Percentiles rank a stretch among this genome's conserved stretches.
phyloP scores from a whole-genome alignment of 768 basidiomycete species.

The Tulasnella sp. region DNA sequence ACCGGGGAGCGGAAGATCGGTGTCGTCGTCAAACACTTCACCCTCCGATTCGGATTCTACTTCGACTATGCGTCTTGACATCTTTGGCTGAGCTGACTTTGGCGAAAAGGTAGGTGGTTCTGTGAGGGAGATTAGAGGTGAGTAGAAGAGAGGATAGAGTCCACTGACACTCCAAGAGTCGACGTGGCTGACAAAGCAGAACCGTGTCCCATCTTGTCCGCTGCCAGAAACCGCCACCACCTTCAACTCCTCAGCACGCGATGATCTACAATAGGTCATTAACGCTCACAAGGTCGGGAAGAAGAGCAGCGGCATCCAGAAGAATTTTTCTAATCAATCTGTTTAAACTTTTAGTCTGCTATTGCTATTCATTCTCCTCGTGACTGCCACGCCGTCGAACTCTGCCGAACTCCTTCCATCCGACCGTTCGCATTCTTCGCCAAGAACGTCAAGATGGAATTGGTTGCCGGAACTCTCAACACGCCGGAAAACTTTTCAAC shows the following conservation, averaged over 20 bases:
- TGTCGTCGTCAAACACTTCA: conserved; percentile 79
- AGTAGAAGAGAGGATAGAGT: not conserved
- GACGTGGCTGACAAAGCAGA: conserved; percentile 5
- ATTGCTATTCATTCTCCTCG: not conserved
- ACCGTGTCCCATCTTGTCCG: not conserved
- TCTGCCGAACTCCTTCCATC: not conserved
- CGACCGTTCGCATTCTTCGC: not conserved
- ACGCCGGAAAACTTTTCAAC: not conserved
- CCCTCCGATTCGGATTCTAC: conserved; percentile 51
- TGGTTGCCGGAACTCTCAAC: not conserved
- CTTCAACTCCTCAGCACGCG: not conserved
- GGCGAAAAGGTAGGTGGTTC: conserved; percentile 3
- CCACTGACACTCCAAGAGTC: conserved; percentile 7
- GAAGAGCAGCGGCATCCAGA: not conserved
- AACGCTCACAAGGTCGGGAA: not conserved
- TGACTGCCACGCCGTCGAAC: not conserved
- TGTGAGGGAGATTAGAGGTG: not conserved
- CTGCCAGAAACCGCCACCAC: conserved; percentile 10
- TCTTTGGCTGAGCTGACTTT: conserved; percentile 5
- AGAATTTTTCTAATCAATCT: not conserved
- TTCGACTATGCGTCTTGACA: conserved; percentile 42
- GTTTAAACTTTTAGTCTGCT: not conserved
- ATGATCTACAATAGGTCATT: conserved; percentile 6
- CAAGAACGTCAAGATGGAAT: not conserved
- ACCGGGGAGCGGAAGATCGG: conserved; percentile 75